phyloP scores from a whole-genome alignment of 768 basidiomycete genomes.

The Exidia glandulosa region DNA sequence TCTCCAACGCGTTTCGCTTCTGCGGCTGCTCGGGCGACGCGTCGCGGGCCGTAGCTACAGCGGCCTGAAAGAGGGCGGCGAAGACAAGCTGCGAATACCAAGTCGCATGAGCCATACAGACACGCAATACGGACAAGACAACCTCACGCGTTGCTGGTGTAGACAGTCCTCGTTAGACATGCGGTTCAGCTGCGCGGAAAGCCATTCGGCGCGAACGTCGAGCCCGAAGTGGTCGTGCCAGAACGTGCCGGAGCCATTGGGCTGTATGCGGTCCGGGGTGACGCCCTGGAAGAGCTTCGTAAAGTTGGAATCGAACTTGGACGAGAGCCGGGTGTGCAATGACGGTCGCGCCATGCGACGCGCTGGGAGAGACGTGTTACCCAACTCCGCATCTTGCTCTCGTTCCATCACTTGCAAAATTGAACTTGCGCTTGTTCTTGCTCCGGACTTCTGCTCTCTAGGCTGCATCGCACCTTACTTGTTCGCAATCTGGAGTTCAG shows the following conservation, averaged over 20 bases:
- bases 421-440: no score
- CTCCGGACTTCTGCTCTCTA: no score
- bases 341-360: neutral
- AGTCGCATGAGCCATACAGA: no score
- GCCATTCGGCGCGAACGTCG: slow-evolving; percentile 38
- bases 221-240: slow-evolving; percentile 43
- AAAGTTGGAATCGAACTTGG: neutral
- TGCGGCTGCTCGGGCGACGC: slow-evolving; percentile 26
- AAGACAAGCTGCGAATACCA: slow-evolving; percentile 49
- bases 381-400: no score
- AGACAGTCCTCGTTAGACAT: slow-evolving; percentile 41
- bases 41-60: slow-evolving; percentile 21
- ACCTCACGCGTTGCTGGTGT: slow-evolving; percentile 40
- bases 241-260: slow-evolving; percentile 35
- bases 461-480: no score
- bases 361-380: no score
- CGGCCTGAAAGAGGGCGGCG: slow-evolving; percentile 34
- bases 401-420: no score
- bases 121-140: no score
- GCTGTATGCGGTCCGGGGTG: slow-evolving; percentile 31
- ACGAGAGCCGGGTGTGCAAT: neutral
- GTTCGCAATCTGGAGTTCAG: no score
- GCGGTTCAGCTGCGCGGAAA: slow-evolving; percentile 28
- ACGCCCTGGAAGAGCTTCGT: slow-evolving; percentile 24
- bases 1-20: slow-evolving; percentile 37